Base-by-base conservation (phyloP, 345 rosid species). In the Hibiscus syriacus region DNA sequence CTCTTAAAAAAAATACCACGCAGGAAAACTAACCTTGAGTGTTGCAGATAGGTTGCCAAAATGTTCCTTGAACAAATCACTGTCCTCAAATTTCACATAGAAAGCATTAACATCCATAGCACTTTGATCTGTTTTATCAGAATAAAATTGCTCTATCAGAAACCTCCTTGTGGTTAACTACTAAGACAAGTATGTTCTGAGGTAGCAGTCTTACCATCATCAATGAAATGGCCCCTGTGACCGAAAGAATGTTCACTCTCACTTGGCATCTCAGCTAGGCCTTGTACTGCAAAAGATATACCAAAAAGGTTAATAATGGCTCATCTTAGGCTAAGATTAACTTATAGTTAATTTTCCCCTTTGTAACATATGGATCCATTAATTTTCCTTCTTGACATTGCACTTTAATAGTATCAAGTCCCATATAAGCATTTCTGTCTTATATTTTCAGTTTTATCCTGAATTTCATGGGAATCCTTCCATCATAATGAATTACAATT, bases 1-100 rank as follows among this genome's bases (percentile, higher is more conserved):
- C n/a, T n/a, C n/a, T n/a, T n/a, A n/a, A n/a, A n/a, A n/a, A n/a
- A 50, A 17, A 11, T 34, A 11, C 10, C 55, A 59, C 50, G 66
- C 29, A 46, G 13, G 62, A 61, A 23, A 55, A 34, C 78, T 70
- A 61, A 87, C 97, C 83, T 81, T 74, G 25, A 72, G 67, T 67
- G 71, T 57, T 22, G 79, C 62, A 26, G 89, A 82, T 75, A 85
- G 77, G 82, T 71, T 82, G 79, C 81, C 82, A 73, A 80, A 80
- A 67, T 85, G 80, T 79, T 74, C 84, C 69, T 76, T 78, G 79
- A 86, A 72, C 80, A 81, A 72, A 52, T 60, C 84, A 53, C 64
- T 78, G 6, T 81, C 78, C 62, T 79, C 87, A 22, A 72, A 72
- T 10, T 65, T 64, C 62, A 57, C 67, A 17, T 17, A 55, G 64